Evolutionary conservation across 371 early-diverging fungal species (phyloP).

Genomic region (Mortierella sp.): DNA sequence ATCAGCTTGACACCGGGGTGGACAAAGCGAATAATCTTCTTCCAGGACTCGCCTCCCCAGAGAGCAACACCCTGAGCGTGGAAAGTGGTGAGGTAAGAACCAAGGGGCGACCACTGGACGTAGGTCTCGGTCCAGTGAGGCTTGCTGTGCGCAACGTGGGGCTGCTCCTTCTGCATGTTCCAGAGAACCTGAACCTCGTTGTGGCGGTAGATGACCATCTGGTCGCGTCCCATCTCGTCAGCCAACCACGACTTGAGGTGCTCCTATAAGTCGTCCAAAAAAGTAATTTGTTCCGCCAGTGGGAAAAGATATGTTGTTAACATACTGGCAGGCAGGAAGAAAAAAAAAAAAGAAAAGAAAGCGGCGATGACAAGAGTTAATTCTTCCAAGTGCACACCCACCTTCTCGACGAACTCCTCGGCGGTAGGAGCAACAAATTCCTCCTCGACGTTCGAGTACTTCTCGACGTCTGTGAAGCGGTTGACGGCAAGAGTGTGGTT

Average conservation of each 20-base stretch:
- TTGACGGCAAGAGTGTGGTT: conserved; percentile 85
- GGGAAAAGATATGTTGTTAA: neutral
- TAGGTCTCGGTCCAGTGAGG: conserved; percentile 94
- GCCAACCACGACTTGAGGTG: conserved; percentile 92
- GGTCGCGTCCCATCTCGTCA: conserved; percentile 90
- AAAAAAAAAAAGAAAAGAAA: neutral
- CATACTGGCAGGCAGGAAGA: neutral
- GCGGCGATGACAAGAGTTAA: neutral
- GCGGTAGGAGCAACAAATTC: conserved; percentile 75
- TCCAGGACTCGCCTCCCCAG: conserved; percentile 97
- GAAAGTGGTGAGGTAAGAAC: conserved; percentile 93
- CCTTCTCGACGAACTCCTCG: conserved; percentile 74
- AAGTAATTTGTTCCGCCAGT: neutral
- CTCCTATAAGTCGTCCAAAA: conserved; percentile 59
- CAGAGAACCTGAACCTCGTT: conserved; percentile 88
- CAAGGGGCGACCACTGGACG: conserved; percentile 94
- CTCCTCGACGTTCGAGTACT: conserved; percentile 79
- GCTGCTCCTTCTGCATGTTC: conserved; percentile 89
- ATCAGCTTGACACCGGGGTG: conserved; percentile 93
- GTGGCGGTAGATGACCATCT: conserved; percentile 88
- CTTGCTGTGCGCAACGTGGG: conserved; percentile 82
- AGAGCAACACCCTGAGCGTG: conserved; percentile 95
- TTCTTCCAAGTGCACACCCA: conserved; percentile 1
- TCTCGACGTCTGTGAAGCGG: conserved; percentile 92
- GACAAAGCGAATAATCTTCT: conserved; percentile 89